Conservation (phyloP, 2,329 filamentous ascomycete species). For the Huntiella moniliformis region DNA sequence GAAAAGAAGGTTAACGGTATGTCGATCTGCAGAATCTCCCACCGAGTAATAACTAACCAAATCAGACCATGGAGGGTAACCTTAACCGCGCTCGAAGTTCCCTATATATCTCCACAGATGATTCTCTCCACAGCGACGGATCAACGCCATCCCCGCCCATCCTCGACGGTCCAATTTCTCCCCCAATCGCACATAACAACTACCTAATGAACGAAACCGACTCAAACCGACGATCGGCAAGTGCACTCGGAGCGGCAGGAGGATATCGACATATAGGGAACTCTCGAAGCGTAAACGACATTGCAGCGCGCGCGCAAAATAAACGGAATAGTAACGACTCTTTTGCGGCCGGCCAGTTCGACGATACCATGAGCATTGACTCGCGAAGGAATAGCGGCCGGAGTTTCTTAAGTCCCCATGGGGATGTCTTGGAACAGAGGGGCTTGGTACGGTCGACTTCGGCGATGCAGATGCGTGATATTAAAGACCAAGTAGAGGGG, state of each 20-base stretch:
- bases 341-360: slow-evolving; percentile 33
- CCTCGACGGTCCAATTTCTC: slow-evolving; percentile 12
- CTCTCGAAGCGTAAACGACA: slow-evolving; percentile 9
- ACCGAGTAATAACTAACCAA: slow-evolving; percentile 14
- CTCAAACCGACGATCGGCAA: slow-evolving; percentile 36
- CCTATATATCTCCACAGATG: slow-evolving; percentile 29
- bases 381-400: slow-evolving; percentile 11
- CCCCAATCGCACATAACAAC: slow-evolving; percentile 18
- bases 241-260: slow-evolving; percentile 40
- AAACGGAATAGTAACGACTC: slow-evolving; percentile 20
- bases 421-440: slow-evolving; percentile 24
- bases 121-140: slow-evolving; percentile 22
- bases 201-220: slow-evolving; percentile 41
- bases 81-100: slow-evolving; percentile 59
- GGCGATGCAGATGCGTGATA: slow-evolving; percentile 49
- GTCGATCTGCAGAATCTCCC: slow-evolving; percentile 21
- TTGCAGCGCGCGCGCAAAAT: not conserved
- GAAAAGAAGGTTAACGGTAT: slow-evolving; percentile 69
- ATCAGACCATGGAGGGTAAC: slow-evolving; percentile 83
- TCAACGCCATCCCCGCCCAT: slow-evolving; percentile 35
- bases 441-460: slow-evolving; percentile 48
- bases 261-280: slow-evolving; percentile 30
- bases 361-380: slow-evolving; percentile 21
- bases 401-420: slow-evolving; percentile 26
- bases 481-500: slow-evolving; percentile 72